Evolutionary conservation across 2,329 filamentous ascomycete genomes (phyloP), one percentile per base, ranked within the genome.

Genomic region (Passalora sequoiae): DNA sequence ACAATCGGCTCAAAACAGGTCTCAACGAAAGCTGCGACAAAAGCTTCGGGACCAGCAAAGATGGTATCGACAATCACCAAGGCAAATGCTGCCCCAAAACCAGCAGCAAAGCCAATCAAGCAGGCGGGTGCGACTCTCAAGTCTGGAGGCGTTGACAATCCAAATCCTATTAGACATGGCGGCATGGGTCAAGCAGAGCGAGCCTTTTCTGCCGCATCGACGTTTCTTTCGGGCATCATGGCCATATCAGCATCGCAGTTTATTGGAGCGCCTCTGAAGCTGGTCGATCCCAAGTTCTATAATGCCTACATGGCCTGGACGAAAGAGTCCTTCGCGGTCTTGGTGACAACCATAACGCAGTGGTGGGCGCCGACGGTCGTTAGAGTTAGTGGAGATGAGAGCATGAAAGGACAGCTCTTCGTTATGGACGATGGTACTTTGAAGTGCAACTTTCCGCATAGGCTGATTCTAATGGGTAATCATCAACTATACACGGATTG

Each of bases 401-500:
- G 83, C 20, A 85, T 94, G 51, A 76, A 80, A 6, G 84, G 80
- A 12, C 84, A 94, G 67, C 77, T 94, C 40, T 74, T 72, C 49
- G 74, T 82, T 51, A 83, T 80, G 4, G 65, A 73, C 3, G 84
- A 89, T 59, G 88, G 88, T 10, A 77, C 80, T 41, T 75, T 94
- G 25, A 74, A 88, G 58, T 89, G 86, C 63, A 73, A 79, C 52
- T 94, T 94, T 53, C 86, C 88, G 0, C 83, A 92, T 60, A 78
- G 88, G 37, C 70, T 94, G 60, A 76, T 94, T 19, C 70, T 94
- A 67, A 86, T 94, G 63, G 87, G 88, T 19, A 94, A 94, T 61
- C 88, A 94, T 61, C 58, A 89, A 55, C 81, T 94, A 40, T 94
- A 94, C 62, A 91, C 87, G 6, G 87, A 94, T 67, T 94, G 87